Evolutionary conservation across 495 filamentous ascomycete species (phyloP).

Genomic region (Evansstolkia leycettana): DNA sequence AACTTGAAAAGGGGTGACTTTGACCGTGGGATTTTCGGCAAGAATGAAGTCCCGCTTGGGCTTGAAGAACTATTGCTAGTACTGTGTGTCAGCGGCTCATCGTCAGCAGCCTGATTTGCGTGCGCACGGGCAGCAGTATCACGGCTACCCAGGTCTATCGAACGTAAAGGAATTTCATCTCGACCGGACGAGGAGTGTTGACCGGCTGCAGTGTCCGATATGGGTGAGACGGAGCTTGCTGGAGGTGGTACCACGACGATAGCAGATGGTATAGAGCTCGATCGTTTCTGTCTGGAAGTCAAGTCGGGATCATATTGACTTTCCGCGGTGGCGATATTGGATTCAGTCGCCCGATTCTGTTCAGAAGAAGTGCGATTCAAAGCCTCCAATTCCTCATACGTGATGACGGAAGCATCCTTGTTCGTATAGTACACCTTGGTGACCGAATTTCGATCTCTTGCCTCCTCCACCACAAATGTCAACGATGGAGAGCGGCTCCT

Average conservation of each 20-base stretch:
- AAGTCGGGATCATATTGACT: not conserved
- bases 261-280: not conserved
- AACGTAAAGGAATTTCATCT: not conserved
- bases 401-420: conserved; percentile 2
- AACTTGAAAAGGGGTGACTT: conserved; percentile 3
- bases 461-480: conserved; percentile 10
- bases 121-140: not conserved
- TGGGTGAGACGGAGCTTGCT: not conserved
- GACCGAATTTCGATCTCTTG: conserved; percentile 1
- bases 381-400: conserved; percentile 4
- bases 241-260: not conserved
- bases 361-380: not conserved
- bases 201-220: not conserved
- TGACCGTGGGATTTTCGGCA: conserved; percentile 1
- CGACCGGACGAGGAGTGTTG: not conserved
- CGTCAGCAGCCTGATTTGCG: not conserved
- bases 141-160: not conserved
- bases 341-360: not conserved
- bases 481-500: conserved; percentile 15
- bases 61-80: too few species aligned
- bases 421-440: conserved; percentile 2
- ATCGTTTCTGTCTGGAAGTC: not conserved
- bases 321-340: not conserved
- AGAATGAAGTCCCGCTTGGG: too few species aligned
- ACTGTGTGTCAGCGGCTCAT: not conserved